Conservation (phyloP, 306 rosid species). For the Dalbergia cochinchinensis region DNA sequence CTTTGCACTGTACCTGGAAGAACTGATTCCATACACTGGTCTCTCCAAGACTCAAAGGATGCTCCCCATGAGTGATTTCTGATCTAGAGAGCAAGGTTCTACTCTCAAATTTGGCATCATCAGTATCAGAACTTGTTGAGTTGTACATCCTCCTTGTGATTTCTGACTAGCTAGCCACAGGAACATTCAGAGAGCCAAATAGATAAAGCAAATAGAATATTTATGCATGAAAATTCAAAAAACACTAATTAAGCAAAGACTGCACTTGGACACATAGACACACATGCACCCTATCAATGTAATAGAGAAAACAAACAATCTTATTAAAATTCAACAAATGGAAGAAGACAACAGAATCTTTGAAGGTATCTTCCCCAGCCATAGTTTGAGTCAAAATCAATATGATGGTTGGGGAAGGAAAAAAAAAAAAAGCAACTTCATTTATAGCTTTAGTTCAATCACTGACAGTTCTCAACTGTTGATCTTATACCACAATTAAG, state of each 20-base stretch:
- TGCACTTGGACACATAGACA: constrained; percentile 18
- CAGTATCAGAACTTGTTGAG: constrained; percentile 61
- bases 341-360: not conserved
- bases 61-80: constrained; percentile 89
- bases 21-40: constrained; percentile 96
- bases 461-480: not conserved
- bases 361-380: not conserved
- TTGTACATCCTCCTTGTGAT: constrained; percentile 84
- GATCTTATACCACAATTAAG: constrained; percentile 22
- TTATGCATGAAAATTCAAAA: constrained; percentile 15
- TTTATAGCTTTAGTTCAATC: constrained; percentile 30
- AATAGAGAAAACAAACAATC: constrained; percentile 24
- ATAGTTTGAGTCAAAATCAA: constrained; percentile 28
- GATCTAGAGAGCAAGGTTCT: constrained; percentile 87
- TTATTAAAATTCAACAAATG: constrained; percentile 1
- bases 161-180: constrained; percentile 99
- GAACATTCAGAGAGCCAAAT: constrained; percentile 77
- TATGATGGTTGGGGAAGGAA: not conserved
- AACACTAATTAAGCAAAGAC: constrained; percentile 33
- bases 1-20: constrained; percentile 75
- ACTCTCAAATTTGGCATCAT: constrained; percentile 61
- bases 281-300: constrained; percentile 3
- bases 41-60: constrained; percentile 98
- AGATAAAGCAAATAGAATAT: constrained; percentile 39
- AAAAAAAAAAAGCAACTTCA: not conserved